Evolutionary conservation across 192 early-diverging fungal species (phyloP).

Genomic region (Borealophlyctis nickersoniae): DNA sequence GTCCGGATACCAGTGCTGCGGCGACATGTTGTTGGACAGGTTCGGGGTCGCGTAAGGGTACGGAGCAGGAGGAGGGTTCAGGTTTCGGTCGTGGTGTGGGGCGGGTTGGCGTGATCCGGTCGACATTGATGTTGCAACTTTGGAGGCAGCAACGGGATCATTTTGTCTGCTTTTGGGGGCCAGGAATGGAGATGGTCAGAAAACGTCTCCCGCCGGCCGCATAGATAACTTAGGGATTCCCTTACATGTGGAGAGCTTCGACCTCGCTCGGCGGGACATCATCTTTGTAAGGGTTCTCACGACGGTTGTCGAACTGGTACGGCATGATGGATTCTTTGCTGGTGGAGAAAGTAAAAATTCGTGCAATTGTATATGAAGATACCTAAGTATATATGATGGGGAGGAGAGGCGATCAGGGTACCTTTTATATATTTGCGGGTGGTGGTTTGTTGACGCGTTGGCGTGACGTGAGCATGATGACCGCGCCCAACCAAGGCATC

Average conservation of each 20-base stretch:
- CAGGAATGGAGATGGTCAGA: background rate
- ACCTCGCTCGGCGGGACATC: background rate
- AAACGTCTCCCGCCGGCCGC: background rate
- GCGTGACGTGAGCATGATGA: no score
- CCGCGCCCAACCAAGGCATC: no score
- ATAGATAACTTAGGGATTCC: no score
- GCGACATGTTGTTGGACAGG: background rate
- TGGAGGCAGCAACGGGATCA: background rate
- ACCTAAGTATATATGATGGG: no score
- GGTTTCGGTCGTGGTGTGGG: background rate
- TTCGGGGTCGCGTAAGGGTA: background rate
- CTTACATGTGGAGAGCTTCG: background rate
- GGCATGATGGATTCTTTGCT: background rate
- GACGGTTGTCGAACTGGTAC: background rate
- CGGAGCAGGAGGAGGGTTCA: background rate
- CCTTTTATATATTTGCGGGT: no score
- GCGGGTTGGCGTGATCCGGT: background rate
- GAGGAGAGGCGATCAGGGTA: no score
- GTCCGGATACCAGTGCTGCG: background rate
- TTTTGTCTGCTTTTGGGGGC: background rate
- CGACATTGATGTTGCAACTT: background rate
- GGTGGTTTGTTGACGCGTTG: no score
- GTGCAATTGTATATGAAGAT: no score
- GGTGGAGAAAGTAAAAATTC: no score
- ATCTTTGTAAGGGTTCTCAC: background rate